Conservation (phyloP, 257 asterid species). For the Solanum chmielewskii region DNA sequence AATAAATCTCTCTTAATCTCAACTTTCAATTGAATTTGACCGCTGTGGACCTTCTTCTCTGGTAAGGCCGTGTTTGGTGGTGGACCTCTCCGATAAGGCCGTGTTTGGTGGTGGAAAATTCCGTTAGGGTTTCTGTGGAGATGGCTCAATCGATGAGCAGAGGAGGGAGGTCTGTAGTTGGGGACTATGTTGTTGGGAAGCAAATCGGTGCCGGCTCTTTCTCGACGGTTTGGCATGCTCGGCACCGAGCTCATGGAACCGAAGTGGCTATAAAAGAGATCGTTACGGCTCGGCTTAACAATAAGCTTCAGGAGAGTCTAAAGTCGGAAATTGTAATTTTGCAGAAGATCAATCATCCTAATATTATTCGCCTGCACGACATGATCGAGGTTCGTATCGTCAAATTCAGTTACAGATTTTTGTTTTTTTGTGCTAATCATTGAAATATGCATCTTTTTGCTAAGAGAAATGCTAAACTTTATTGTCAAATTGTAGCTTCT, state of each 20-base stretch:
- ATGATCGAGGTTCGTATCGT: slow-evolving; percentile 65
- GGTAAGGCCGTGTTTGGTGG: background rate
- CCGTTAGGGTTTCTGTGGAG: slow-evolving; percentile 1
- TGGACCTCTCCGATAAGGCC: background rate
- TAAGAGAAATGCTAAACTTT: background rate
- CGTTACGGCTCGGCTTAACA: slow-evolving; percentile 38
- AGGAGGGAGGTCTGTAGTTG: slow-evolving; percentile 43
- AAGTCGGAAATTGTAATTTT: slow-evolving; percentile 84
- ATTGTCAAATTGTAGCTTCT: background rate
- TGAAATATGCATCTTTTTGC: background rate
- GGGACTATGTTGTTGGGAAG: slow-evolving; percentile 70
- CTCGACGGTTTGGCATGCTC: slow-evolving; percentile 95
- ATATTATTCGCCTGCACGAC: slow-evolving; percentile 83
- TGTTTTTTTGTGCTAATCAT: background rate
- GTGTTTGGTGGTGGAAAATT: background rate
- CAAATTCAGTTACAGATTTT: background rate
- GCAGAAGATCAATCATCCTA: slow-evolving; percentile 75
- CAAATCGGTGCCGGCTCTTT: slow-evolving; percentile 78
- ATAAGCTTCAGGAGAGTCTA: slow-evolving; percentile 66
- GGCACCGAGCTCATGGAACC: slow-evolving; percentile 68
- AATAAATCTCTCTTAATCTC: background rate
- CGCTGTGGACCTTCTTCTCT: background rate
- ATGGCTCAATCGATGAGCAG: slow-evolving; percentile 55
- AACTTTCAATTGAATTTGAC: background rate
- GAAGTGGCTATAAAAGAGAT: slow-evolving; percentile 94